Base-by-base conservation (phyloP, 2,329 filamentous ascomycete species). In the Alternaria metachromatica region DNA sequence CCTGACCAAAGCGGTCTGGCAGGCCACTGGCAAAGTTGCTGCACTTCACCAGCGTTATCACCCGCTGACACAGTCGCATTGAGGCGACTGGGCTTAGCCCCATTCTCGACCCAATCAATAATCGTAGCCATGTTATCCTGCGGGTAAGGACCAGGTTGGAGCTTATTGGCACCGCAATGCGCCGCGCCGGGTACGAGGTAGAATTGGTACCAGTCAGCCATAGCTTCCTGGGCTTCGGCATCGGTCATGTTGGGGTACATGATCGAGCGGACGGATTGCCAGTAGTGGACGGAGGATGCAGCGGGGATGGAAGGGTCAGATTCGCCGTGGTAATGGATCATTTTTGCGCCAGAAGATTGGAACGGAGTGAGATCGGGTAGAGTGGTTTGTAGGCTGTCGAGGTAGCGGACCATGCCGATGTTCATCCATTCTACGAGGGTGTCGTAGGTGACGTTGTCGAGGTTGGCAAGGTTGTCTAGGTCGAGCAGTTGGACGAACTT, bases 261-360 rank as follows among this genome's bases (percentile, higher is more conserved):
- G 74, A 83, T 79, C 4, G 69, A 70, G 43, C 83, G 83, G 37
- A 88, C 86, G 4, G 85, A 83, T 58, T 88, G 80, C 76, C 82
- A 84, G 80, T 88, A 89, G 70, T 83, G 85, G 1, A 87, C 82
- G 0, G 85, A 87, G 0, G 85, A 86, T 6, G 80, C 85, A 1
- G 87, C 74, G 2, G 86, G 86, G 63, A 89, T 79, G 7, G 80
- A 83, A 13, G 80, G 74, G 72, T 88, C 87, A 1, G 83, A 84
- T 74, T 88, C 86, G 56, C 86, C 87, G 75, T 89, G 87, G 78
- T 83, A 87, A 73, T 88, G 86, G 11, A 89, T 76, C 5, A 89
- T 75, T 75, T 89, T 89, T 55, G 85, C 86, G 23, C 86, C 87
- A 0, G 79, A 69, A 3, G 78, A 60, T 30, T 84, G 78, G 79